Base-by-base conservation (phyloP, 345 rosid species). In the Laguncularia racemosa region DNA sequence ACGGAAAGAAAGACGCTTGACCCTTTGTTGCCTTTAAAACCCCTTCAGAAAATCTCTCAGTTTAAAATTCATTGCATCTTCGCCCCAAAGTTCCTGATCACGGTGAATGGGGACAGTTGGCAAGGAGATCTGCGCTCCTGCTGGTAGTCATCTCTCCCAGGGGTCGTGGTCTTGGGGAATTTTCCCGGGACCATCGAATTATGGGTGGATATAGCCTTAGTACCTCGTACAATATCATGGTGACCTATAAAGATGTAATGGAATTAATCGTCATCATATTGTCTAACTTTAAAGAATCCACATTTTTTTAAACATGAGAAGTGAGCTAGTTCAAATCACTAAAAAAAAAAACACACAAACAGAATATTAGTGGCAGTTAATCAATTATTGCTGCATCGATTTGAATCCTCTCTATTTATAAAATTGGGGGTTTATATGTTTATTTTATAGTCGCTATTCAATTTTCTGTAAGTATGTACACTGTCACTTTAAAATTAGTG, bases 221-320 rank as follows among this genome's bases (percentile, higher is more conserved):
- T 7, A 53, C 64, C 59, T 66, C 69, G 52, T 58, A 20, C 2
- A 65, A 52, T 20, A 65, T 65, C 69, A 65, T 65, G 13, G 69
- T 58, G 5, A 65, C 59, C 69, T 65, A 52, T 9, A 26, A 48
- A 33, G 9, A 26, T 11, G 49, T 19, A 28, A 57, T 18, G 18
- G 16, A 57, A 21, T 6, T 8, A 57, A 57, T 19, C 7, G 40
- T 33, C 7, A 33, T 33, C 9, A 33, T 33, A 6, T 6, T 7
- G 11, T 33, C 11, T 33, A 23, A 6, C 40, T 6, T 4, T 33
- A 33, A 33, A 33, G 40, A 33, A 33, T 33, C 40, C 40, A 33
- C 40, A 16, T 16, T n/a, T 2, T 9, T 12, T 50, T 50, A 20
- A 50, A n/a, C 12, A 50, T 50, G 21, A 50, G 21, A n/a, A 50